Evolutionary conservation across 116 monocot genomes (phyloP), one percentile per base, ranked within the genome.

Genomic region (Papilionanthe hybrid): DNA sequence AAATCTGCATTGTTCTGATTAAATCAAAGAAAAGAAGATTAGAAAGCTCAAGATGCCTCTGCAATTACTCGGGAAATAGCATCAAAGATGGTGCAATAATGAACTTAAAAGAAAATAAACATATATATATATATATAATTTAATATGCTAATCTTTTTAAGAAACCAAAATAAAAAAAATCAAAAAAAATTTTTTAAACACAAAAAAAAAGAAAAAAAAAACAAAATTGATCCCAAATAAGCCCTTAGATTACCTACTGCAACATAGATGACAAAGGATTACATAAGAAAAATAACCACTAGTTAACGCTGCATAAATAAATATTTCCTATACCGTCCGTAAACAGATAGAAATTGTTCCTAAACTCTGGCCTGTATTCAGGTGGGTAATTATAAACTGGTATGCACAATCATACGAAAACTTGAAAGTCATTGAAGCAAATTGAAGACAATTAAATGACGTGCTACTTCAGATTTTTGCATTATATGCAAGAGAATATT

Each of bases 1-100:
- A 93, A 75, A 90, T 98, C 98, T 66, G 98, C 91, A 90, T 90
- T 86, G 76, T 80, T 86, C 98, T 98, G 94, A 78, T 60, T 79
- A n/a, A 19, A 57, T 79, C 78, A 71, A 72, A 67, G 32, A 73
- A 37, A 49, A 18, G 13, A 50, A 77, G 67, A 48, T 67, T 10
- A 79, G 41, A 32, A 66, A 55, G 30, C 7, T 44, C 17, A 43
- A 44, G 20, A 44, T 22, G 20, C 8, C 5, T 19, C 43, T 45
- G 1, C 73, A 18, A 20, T 20, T n/a, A 43, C 22, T 73, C 5
- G 2, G 73, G 5, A 44, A 73, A 73, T 9, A 44, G 44, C 17
- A 37, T 30, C 10, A 44, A n/a, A 13, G 18, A 72, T 42, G 8
- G 19, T 7, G 72, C 5, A 41, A 72, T 72, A 72, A 8, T n/a